Evolutionary conservation across 2,329 filamentous ascomycete genomes (phyloP).

Genomic region (Microdochium paspali): DNA sequence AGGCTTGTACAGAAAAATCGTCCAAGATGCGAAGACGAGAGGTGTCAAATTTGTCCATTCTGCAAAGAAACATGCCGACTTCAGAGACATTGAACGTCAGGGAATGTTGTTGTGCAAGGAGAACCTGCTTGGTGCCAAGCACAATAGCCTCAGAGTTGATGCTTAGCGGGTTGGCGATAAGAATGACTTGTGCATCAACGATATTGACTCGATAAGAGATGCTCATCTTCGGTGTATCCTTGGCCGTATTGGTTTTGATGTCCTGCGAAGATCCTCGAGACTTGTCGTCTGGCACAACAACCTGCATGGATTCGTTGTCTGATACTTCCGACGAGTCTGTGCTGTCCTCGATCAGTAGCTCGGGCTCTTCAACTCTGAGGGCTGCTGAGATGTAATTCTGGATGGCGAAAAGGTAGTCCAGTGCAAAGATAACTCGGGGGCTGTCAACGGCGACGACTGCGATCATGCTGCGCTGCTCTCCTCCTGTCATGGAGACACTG

Average conservation of each 20-base stretch:
- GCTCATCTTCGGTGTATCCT: constrained; percentile 46
- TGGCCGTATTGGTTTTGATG: constrained; percentile 7
- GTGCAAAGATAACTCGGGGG: constrained; percentile 84
- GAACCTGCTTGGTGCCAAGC: constrained; percentile 83
- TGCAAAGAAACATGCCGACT: constrained; percentile 95
- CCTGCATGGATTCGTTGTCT: constrained; percentile 48
- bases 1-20: constrained; percentile 87
- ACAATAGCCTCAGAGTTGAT: constrained; percentile 92
- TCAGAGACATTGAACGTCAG: constrained; percentile 89
- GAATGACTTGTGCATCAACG: constrained; percentile 90
- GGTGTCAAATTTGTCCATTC: constrained; percentile 96
- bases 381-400: constrained; percentile 74
- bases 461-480: constrained; percentile 71
- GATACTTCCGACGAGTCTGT: constrained; percentile 50
- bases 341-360: constrained; percentile 39
- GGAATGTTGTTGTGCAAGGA: constrained; percentile 89
- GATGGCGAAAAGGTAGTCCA: constrained; percentile 90
- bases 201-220: constrained; percentile 87
- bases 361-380: constrained; percentile 52
- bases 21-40: constrained; percentile 87
- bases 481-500: constrained; percentile 84
- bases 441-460: constrained; percentile 92
- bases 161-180: constrained; percentile 89
- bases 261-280: constrained; percentile 18
- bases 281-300: constrained; percentile 27